Evolutionary conservation across 768 basidiomycete species (phyloP).

Genomic region (Clitopilus hobsonii): DNA sequence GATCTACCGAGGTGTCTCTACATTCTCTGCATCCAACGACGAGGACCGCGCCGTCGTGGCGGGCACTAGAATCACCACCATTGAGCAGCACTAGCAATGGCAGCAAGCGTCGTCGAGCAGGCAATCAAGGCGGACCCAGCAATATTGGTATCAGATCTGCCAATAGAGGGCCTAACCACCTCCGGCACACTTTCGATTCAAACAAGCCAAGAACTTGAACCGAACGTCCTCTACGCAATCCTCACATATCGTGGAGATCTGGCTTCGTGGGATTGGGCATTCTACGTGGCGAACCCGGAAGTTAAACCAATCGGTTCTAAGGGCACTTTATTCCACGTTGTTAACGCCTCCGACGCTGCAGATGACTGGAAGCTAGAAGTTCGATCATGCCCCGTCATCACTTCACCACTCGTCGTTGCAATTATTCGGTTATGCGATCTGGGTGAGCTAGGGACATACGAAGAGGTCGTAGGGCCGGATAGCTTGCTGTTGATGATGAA

Average conservation of each 20-base stretch:
- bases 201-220: constrained; percentile 26
- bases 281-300: constrained; percentile 38
- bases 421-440: constrained; percentile 39
- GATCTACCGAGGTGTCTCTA: not conserved
- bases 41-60: not conserved
- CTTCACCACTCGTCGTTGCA: constrained; percentile 37
- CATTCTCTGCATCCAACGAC: not conserved
- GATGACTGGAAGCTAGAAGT: constrained; percentile 36
- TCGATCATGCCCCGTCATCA: constrained; percentile 30
- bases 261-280: constrained; percentile 47
- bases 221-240: constrained; percentile 37
- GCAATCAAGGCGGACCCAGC: constrained; percentile 3
- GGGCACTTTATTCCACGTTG: constrained; percentile 42
- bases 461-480: constrained; percentile 37
- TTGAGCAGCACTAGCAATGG: not conserved
- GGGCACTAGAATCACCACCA: not conserved
- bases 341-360: constrained; percentile 21
- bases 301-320: constrained; percentile 34
- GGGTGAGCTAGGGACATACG: constrained; percentile 34
- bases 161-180: constrained; percentile 1
- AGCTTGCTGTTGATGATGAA: constrained; percentile 38
- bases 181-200: not conserved
- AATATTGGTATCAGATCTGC: not conserved
- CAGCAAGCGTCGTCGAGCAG: not conserved
- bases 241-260: constrained; percentile 42